Evolutionary conservation across 2,329 filamentous ascomycete genomes (phyloP), one percentile per base, ranked within the genome.

Genomic region (Aspergillus caelatus): DNA sequence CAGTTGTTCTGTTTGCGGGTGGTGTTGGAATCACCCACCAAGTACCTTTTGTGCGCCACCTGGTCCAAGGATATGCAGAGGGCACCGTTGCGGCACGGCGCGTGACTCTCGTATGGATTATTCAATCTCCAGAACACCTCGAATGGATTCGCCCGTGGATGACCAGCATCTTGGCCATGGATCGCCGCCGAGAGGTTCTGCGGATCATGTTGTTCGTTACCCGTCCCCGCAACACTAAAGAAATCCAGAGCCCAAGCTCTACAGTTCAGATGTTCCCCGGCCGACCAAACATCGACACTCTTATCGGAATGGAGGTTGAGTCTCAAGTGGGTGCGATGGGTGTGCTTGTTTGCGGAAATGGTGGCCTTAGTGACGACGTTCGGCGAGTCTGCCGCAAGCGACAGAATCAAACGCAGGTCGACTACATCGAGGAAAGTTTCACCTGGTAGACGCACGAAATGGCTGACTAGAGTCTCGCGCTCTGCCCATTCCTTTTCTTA

Each of bases 1-100:
- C 96, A 50, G 89, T 90, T 52, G 87, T 99, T 67, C 89, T 99
- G 62, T 93, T 97, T 74, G 94, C 94, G 14, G 94, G 93, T 62
- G 92, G 94, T 62, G 93, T 95, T 6, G 95, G 95, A 66, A 98
- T 99, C 79, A 97, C 94, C 1, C 94, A 98, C 77, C 93, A 96
- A 76, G 87, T 98, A 34, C 92, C 93, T 39, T 96, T 96, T 77
- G 86, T 97, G 10, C 89, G 89, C 61, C 90, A 95, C 58, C 82
- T 94, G 5, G 85, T 94, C 63, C 81, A 88, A 60, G 90, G 90
- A 4, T 90, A 86, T 77, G 87, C 88, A 60, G 82, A 87, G 0
- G 87, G 88, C 63, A 93, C 89, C 1, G 88, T 93, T 43, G 93
- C 94, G 5, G 93, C 92, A 4, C 89, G 93, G 58, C 88, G 90